Percentiles rank a stretch among this genome's conserved stretches.
Evolutionary conservation across 164 flowering plant genomes (phyloP).

Genomic region (Vitis riparia): DNA sequence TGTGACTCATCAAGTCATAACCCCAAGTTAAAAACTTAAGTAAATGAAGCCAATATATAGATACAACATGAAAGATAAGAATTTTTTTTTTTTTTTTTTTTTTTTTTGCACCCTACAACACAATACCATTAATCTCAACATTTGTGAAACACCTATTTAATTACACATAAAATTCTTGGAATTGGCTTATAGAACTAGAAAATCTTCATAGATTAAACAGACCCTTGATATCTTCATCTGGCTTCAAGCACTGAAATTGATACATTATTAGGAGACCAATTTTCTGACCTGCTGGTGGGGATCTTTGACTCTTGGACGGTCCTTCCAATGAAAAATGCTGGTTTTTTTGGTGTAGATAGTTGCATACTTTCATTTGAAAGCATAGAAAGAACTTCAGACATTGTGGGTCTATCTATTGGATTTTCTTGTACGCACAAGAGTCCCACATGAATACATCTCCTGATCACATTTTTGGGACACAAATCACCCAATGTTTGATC

Average conservation of each 20-base stretch:
- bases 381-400: constrained; percentile 23
- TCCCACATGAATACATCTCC: constrained; percentile 24
- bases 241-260: constrained; percentile 17
- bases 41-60: no score
- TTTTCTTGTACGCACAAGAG: constrained; percentile 29
- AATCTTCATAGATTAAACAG: no score
- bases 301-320: neutral
- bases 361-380: constrained; percentile 6
- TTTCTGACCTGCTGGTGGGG: neutral
- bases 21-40: no score
- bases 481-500: neutral
- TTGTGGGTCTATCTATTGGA: constrained; percentile 26
- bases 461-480: neutral
- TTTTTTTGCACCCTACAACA: no score
- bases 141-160: no score
- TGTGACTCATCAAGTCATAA: no score
- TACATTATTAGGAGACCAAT: constrained; percentile 6
- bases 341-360: constrained; percentile 19
- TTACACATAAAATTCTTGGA: no score
- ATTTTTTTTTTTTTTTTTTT: no score
- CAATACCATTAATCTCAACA: no score
- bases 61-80: no score
- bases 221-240: neutral
- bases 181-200: no score
- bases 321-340: constrained; percentile 17